Evolutionary conservation across 768 basidiomycete genomes (phyloP).

Genomic region (Calocybe cyanea): DNA sequence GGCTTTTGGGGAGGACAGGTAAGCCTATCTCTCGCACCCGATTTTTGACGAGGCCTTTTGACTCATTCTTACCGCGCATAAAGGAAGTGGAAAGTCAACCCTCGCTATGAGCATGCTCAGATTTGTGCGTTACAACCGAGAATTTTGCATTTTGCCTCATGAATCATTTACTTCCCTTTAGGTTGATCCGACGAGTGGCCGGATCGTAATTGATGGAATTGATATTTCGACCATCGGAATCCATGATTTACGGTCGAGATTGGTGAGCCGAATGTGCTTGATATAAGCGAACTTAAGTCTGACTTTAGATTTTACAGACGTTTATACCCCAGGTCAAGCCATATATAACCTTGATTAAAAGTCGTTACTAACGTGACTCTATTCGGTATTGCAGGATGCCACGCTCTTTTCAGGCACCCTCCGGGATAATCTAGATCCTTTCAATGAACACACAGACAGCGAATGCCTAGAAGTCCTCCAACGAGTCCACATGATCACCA

Average conservation of each 20-base stretch:
- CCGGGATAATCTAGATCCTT: constrained; percentile 73
- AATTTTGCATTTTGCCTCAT: too few species aligned
- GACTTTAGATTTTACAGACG: constrained; percentile 48
- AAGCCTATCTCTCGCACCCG: constrained; percentile 4
- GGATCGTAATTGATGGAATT: constrained; percentile 82
- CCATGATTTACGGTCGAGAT: constrained; percentile 73
- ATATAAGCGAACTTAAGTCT: constrained; percentile 2
- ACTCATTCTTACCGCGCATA: neutral
- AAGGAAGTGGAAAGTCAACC: constrained; percentile 78
- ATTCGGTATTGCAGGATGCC: constrained; percentile 43
- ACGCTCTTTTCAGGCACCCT: constrained; percentile 79
- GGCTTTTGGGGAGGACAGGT: constrained; percentile 78
- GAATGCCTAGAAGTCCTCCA: constrained; percentile 79
- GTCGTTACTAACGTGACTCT: neutral
- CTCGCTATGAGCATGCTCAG: constrained; percentile 83
- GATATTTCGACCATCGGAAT: constrained; percentile 85
- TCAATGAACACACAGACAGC: constrained; percentile 75
- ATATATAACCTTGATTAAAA: too few species aligned
- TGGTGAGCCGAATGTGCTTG: constrained; percentile 46
- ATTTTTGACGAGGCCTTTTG: neutral
- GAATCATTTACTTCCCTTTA: constrained; percentile 19
- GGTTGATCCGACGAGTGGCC: constrained; percentile 74
- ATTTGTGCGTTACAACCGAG: constrained; percentile 49
- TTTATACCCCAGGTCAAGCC: constrained; percentile 62
- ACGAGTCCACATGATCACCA: constrained; percentile 74